Percentiles rank a stretch among this genome's conserved stretches.
phyloP scores from a whole-genome alignment of 2,329 filamentous ascomycete genomes.

The Fusarium sublunatum region DNA sequence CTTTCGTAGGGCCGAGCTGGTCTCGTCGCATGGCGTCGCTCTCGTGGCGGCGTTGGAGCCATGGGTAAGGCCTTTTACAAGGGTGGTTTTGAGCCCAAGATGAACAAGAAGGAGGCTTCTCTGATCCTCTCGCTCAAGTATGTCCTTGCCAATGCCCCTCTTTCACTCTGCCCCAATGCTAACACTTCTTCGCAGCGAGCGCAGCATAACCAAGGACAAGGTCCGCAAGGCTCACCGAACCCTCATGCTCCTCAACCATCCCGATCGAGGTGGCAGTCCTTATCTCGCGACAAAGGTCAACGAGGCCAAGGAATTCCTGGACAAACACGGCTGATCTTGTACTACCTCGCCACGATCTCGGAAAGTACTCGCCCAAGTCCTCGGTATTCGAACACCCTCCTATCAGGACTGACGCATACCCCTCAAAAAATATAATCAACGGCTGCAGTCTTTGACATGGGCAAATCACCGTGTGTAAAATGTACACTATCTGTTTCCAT shows the following conservation, averaged over 20 bases:
- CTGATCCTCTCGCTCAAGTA: slow-evolving; percentile 93
- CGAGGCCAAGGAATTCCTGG: slow-evolving; percentile 95
- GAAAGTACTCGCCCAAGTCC: slow-evolving; percentile 17
- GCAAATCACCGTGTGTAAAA: slow-evolving; percentile 41
- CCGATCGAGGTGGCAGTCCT: slow-evolving; percentile 94
- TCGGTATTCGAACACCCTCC: slow-evolving; percentile 10
- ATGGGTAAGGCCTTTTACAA: slow-evolving; percentile 96
- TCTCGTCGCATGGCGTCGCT: slow-evolving; percentile 87
- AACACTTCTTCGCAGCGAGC: slow-evolving; percentile 70
- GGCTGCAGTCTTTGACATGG: slow-evolving; percentile 22
- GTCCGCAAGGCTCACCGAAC: slow-evolving; percentile 94
- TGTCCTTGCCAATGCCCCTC: slow-evolving; percentile 23
- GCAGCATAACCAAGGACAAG: slow-evolving; percentile 89
- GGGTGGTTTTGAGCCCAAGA: slow-evolving; percentile 95
- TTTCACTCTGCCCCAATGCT: neutral
- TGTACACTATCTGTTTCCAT: slow-evolving; percentile 57
- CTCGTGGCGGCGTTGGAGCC: slow-evolving; percentile 79
- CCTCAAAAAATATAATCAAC: slow-evolving; percentile 24
- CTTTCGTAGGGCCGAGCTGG: slow-evolving; percentile 83
- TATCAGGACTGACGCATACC: neutral
- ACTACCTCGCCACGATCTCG: slow-evolving; percentile 1
- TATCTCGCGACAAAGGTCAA: slow-evolving; percentile 98
- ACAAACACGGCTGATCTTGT: slow-evolving; percentile 66
- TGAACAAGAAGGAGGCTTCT: slow-evolving; percentile 91
- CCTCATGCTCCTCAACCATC: slow-evolving; percentile 97